These are phyloP conservation scores for Rutidosis leptorrhynchoides DNA, from an alignment of 129 eudicot genomes.

Conservation along the genomic window DNA sequence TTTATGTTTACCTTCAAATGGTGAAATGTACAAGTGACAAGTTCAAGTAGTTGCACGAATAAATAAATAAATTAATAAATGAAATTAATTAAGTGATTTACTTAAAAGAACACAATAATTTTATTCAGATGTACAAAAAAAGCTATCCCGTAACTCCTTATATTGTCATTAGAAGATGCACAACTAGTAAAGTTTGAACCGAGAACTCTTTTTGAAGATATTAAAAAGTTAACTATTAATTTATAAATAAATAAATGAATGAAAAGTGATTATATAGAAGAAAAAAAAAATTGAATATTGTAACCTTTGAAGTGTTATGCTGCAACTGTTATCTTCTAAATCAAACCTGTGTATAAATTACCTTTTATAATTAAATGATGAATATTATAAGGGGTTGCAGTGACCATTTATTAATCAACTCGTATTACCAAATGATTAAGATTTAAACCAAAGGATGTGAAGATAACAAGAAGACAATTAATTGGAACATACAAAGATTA, in stretches of 20 bases:
- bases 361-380: neutral
- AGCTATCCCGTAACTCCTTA: no score
- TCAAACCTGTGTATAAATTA: neutral
- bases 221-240: no score
- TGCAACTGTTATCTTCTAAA: neutral
- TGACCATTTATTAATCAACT: no score
- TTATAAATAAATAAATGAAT: neutral
- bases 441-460: neutral
- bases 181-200: no score
- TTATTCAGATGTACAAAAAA: no score
- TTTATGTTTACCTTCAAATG: neutral
- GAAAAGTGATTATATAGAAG: neutral
- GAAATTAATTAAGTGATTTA: no score
- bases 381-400: no score
- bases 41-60: neutral
- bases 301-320: neutral
- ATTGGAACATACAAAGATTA: slow-evolving; percentile 9
- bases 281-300: neutral
- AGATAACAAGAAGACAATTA: neutral
- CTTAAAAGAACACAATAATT: no score
- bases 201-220: no score
- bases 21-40: neutral
- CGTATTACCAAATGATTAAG: neutral
- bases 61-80: no score
- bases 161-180: no score